Base-by-base conservation (phyloP, 352 stramenopile genomes). In the Saprolegnia parasitica region DNA sequence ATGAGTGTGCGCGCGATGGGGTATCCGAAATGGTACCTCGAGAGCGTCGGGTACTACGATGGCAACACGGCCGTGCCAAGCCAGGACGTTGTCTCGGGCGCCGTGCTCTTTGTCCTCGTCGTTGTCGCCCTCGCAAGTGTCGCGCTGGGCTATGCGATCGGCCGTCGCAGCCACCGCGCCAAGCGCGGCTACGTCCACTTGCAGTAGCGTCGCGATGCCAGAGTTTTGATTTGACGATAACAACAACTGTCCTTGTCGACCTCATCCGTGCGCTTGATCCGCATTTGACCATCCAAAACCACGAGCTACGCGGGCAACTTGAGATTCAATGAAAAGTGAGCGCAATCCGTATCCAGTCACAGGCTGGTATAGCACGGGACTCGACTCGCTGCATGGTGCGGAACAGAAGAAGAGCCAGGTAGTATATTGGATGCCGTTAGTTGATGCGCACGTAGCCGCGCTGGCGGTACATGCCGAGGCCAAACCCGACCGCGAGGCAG, bases 31-130 rank as follows among this genome's bases (percentile, higher is more conserved):
- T 72, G 65, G 65, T 72, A 46, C 23, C 52, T 72, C 10, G 52
- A 72, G 55, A 39, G 56, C 23, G 65, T 72, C 24, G 65, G 65
- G 35, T 70, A 70, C 37, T 70, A 60, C 52, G 11, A 60, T 9
- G 52, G 24, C 52, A 40, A 24, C 52, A 42, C 52, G 3, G 20
- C 1, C 11, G 35, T 60, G 24, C 24, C 24, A 16, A n/a, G 20
- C n/a, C 8, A 4, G 2, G 24, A 21, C 3, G 11, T 42, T 20
- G 24, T 60, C 11, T 60, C 52, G 11, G 52, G 52, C 35, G 26
- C 45, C 11, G 39, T 68, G 15, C 8, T 70, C 37, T n/a, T 60
- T 23, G n/a, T 47, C 13, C 29, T 61, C 29, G 26, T 70, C 21
- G 42, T 23, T 10, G 15, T 61, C 11, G 54, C 42, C 20, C 52